Percentiles rank a stretch among this genome's conserved stretches.
Evolutionary conservation across 2,329 filamentous ascomycete species (phyloP).

Genomic region (Chrysosporium keratinophilum): DNA sequence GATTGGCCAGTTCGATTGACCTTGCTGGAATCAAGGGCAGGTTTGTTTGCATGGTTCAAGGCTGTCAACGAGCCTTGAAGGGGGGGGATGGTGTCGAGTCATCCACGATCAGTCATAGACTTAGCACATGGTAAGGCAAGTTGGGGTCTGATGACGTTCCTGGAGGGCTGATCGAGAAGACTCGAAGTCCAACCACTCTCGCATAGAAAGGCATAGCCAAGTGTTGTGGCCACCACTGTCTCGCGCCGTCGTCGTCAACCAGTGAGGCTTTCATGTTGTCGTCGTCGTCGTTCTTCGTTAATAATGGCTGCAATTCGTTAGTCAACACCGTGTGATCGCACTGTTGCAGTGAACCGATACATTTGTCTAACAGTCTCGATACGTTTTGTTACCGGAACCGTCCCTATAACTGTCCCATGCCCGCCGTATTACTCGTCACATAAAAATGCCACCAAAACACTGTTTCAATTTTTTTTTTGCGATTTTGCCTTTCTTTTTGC

Average conservation of each 20-base stretch:
- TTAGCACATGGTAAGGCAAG: too few species aligned
- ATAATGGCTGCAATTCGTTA: neutral
- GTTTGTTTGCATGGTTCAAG: neutral
- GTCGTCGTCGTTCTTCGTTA: too few species aligned
- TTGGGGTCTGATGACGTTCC: too few species aligned
- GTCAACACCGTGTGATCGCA: neutral
- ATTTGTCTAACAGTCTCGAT: neutral
- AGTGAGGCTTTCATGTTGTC: too few species aligned
- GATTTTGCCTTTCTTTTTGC: too few species aligned
- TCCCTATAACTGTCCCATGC: too few species aligned
- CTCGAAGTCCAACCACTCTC: too few species aligned
- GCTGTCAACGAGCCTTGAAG: neutral
- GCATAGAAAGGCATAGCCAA: too few species aligned
- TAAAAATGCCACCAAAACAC: neutral
- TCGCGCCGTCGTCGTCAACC: neutral
- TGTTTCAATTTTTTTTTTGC: too few species aligned
- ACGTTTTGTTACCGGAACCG: neutral
- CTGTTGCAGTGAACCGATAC: conserved; percentile 2
- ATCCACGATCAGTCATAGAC: neutral
- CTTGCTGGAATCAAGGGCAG: neutral
- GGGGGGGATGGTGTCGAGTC: neutral
- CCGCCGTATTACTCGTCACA: neutral
- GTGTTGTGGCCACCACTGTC: neutral
- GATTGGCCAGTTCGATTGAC: neutral
- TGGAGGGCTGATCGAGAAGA: too few species aligned